phyloP scores from a whole-genome alignment of 2,329 filamentous ascomycete species.

The Neopestalotiopsis sp. region DNA sequence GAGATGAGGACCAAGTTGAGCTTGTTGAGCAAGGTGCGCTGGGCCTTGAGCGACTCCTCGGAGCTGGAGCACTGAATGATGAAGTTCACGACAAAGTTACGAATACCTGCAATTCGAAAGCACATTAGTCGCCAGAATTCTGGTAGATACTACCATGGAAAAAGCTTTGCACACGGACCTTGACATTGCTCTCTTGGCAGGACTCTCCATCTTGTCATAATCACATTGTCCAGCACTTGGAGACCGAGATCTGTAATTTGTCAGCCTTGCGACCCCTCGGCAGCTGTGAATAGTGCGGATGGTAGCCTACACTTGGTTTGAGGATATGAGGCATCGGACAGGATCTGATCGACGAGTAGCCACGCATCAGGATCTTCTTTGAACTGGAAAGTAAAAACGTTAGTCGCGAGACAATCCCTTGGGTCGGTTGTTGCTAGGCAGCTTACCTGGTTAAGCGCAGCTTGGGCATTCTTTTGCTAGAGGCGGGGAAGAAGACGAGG shows the following conservation, averaged over 20 bases:
- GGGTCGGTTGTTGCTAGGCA: slow-evolving; percentile 46
- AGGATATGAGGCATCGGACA: slow-evolving; percentile 89
- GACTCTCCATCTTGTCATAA: slow-evolving; percentile 99
- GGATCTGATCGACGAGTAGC: slow-evolving; percentile 96
- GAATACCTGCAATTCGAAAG: slow-evolving; percentile 71
- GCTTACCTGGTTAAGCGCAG: slow-evolving; percentile 87
- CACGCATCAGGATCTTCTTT: slow-evolving; percentile 99
- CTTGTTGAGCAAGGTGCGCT: slow-evolving; percentile 95
- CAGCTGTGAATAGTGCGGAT: slow-evolving; percentile 7
- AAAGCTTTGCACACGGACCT: slow-evolving; percentile 56
- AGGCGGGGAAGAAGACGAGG: slow-evolving; percentile 42
- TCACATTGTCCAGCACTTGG: slow-evolving; percentile 97
- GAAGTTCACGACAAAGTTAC: slow-evolving; percentile 98
- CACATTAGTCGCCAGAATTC: neutral
- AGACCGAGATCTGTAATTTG: slow-evolving; percentile 77
- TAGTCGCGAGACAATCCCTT: slow-evolving; percentile 95
- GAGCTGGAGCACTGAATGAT: slow-evolving; percentile 93
- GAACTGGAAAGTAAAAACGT: slow-evolving; percentile 66
- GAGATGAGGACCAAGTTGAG: slow-evolving; percentile 97
- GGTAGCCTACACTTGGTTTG: slow-evolving; percentile 88
- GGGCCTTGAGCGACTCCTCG: slow-evolving; percentile 83
- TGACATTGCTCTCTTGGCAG: slow-evolving; percentile 94
- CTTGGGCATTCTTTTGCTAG: slow-evolving; percentile 95
- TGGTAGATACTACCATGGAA: neutral
- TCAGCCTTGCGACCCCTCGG: slow-evolving; percentile 28